A percentile compares a stretch with the other conserved stretches of the same genome.
These are phyloP conservation scores for Beta macrorhiza DNA, from an alignment of 179 eudicot genomes.

Conservation along the genomic window DNA sequence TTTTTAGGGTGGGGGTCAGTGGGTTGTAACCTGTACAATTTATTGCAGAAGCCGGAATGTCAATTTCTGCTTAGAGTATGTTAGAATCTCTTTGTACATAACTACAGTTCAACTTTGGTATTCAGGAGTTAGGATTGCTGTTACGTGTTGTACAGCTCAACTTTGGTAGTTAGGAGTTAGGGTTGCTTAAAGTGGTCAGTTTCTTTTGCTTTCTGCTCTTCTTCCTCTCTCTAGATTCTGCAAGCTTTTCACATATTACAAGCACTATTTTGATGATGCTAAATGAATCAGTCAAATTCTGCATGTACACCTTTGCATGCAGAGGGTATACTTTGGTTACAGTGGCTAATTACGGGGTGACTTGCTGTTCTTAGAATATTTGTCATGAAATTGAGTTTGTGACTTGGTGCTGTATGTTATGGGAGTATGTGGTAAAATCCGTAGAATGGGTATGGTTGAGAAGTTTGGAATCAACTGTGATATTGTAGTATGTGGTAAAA, in stretches of 20 bases:
- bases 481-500: slow-evolving; percentile 1
- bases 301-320: neutral
- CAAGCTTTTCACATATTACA: neutral
- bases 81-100: neutral
- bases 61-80: neutral
- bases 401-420: neutral
- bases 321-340: neutral
- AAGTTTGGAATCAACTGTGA: neutral
- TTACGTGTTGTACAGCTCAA: too few species aligned
- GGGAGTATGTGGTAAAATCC: neutral
- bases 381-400: neutral
- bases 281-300: neutral
- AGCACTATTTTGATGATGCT: neutral
- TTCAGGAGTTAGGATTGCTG: too few species aligned
- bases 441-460: neutral
- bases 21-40: neutral
- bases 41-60: neutral
- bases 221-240: neutral
- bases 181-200: neutral
- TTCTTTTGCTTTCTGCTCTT: neutral
- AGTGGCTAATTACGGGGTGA: neutral
- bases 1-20: too few species aligned
- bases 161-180: too few species aligned
- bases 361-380: neutral
- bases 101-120: neutral